Conservation (phyloP, 768 basidiomycete species). For the Leccinum variicolor region DNA sequence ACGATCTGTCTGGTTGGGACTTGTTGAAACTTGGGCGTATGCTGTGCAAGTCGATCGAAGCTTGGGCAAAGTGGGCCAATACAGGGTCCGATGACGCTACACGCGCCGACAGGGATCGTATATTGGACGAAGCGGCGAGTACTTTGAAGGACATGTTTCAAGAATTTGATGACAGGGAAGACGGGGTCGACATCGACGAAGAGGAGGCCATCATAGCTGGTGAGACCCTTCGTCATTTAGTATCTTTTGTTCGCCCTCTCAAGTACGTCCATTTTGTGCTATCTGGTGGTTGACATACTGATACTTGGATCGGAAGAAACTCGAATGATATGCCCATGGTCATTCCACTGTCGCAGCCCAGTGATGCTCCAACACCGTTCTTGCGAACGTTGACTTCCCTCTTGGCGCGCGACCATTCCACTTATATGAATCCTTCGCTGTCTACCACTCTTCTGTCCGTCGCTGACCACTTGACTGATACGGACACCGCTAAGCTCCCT, state of each 20-base stretch:
- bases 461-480: slow-evolving; percentile 66
- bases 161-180: slow-evolving; percentile 66
- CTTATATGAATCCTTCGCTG: slow-evolving; percentile 56
- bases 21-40: slow-evolving; percentile 53
- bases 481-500: slow-evolving; percentile 62
- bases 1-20: slow-evolving; percentile 67
- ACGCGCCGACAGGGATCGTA: slow-evolving; percentile 44
- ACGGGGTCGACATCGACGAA: slow-evolving; percentile 53
- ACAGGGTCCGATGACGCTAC: slow-evolving; percentile 26
- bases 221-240: slow-evolving; percentile 55
- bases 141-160: slow-evolving; percentile 71
- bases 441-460: slow-evolving; percentile 63
- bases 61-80: slow-evolving; percentile 49
- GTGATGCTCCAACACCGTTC: slow-evolving; percentile 56
- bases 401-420: slow-evolving; percentile 59
- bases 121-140: slow-evolving; percentile 68
- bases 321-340: slow-evolving; percentile 42
- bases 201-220: slow-evolving; percentile 68
- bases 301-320: slow-evolving; percentile 33
- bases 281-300: neutral
- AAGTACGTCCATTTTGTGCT: slow-evolving; percentile 41
- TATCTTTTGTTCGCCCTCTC: slow-evolving; percentile 52
- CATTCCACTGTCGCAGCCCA: slow-evolving; percentile 53
- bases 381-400: slow-evolving; percentile 59
- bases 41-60: slow-evolving; percentile 51